Evolutionary conservation across 1,139 yeast species (phyloP), one percentile per base, ranked within the genome.

Genomic region (Saccharomyces hybrid): DNA sequence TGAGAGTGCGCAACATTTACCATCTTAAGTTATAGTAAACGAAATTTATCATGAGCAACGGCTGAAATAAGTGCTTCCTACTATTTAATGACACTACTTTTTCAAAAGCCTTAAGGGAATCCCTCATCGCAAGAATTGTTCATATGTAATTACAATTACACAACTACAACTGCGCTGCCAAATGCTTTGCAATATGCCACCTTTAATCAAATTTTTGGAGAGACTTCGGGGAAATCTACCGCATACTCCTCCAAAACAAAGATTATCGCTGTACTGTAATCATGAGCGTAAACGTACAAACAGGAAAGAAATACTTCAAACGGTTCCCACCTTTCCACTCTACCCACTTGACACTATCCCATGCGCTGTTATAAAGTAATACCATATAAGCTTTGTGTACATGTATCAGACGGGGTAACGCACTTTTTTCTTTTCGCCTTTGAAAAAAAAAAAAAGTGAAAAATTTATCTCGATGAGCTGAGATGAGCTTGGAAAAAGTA

Each of bases 381-480:
- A 11, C 9, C 19, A 19, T 11, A 11, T 19, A 16, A 3, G 16
- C 9, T 19, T 8, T 9, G 6, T 19, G 24, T 38, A 38, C 11
- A 9, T 19, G 4, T 9, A 9, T 12, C 44, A 3, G 6, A 19
- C 19, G 24, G 44, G 44, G 44, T 38, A 38, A 38, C 21, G 24
- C 12, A 4, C 19, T 34, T 31, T 11, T 31, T 31, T 34, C 19
- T 19, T 38, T 19, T 38, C 4, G 44, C 9, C 16, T n/a, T 46
- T 11, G 31, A 19, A 42, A 42, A 48, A 29, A 48, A 27, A 50
- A 42, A 50, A 19, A 24, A 19, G 28, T 34, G 47, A 34, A 50
- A 50, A 50, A 50, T 21, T 31, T 42, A 19, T 42, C 46, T 56
- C 54, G 59, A 55, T 58, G 61, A 54, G 61, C 49, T 57, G 44